phyloP scores from a whole-genome alignment of 2,329 filamentous ascomycete genomes.

The Graphilbum ipis-grandicollis region DNA sequence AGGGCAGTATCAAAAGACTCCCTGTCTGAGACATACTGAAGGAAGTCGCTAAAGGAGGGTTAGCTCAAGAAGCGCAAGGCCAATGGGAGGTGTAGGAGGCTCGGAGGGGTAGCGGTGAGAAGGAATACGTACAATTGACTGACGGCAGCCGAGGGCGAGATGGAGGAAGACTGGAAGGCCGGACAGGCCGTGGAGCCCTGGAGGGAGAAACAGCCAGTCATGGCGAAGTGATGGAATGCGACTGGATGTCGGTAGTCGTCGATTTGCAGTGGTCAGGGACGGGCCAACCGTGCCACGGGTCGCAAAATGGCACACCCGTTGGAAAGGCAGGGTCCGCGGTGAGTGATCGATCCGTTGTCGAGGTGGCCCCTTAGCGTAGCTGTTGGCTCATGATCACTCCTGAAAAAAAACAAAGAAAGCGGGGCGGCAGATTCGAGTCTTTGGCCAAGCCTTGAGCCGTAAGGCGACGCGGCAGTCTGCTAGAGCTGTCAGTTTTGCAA shows the following conservation, averaged over 20 bases:
- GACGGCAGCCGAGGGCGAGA: constrained; percentile 33
- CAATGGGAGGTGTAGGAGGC: no score
- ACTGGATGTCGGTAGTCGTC: no score
- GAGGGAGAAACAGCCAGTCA: constrained; percentile 44
- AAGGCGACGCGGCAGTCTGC: no score
- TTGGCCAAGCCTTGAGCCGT: no score
- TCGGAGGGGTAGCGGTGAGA: no score
- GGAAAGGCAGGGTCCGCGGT: background rate
- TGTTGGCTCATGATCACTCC: background rate
- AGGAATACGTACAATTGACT: constrained; percentile 15
- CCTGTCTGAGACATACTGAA: constrained; percentile 61
- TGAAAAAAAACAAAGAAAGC: background rate
- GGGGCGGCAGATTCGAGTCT: no score
- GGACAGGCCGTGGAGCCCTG: constrained; percentile 52
- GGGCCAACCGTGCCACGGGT: no score
- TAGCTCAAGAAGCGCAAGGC: no score
- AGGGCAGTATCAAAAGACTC: constrained; percentile 64
- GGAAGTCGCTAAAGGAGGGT: constrained; percentile 68
- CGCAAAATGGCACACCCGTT: no score
- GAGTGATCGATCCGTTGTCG: no score
- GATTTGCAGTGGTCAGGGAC: background rate
- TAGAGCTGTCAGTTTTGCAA: no score
- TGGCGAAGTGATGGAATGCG: constrained; percentile 5
- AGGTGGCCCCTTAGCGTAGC: no score
- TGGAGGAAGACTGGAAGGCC: constrained; percentile 51